Percentiles rank a stretch among this genome's conserved stretches.
Evolutionary conservation across 2,329 filamentous ascomycete genomes (phyloP).

Genomic region (Cadophora sp.): DNA sequence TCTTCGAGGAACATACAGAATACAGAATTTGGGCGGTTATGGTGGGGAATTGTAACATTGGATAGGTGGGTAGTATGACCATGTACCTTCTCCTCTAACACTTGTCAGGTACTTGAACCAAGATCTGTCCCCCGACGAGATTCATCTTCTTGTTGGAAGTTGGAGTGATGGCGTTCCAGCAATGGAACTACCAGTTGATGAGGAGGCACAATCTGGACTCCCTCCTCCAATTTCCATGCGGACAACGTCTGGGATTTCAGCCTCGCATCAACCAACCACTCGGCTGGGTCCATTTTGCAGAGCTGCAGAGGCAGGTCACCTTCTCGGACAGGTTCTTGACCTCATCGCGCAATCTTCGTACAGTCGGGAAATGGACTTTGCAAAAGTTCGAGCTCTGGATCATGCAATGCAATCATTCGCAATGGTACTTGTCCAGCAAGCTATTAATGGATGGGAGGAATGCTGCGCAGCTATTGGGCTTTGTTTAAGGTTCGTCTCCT

Average conservation of each 20-base stretch:
- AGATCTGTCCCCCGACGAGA: slow-evolving; percentile 31
- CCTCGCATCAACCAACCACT: slow-evolving; percentile 32
- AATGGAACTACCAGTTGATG: slow-evolving; percentile 35
- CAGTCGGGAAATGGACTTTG: slow-evolving; percentile 25
- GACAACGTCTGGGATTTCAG: slow-evolving; percentile 32
- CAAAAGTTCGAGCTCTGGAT: slow-evolving; percentile 26
- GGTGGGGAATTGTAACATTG: slow-evolving; percentile 37
- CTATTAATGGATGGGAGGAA: slow-evolving; percentile 38
- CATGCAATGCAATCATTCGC: slow-evolving; percentile 26
- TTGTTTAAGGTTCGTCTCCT: slow-evolving; percentile 28
- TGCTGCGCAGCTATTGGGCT: slow-evolving; percentile 37
- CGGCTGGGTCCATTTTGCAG: slow-evolving; percentile 36
- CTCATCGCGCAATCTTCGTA: slow-evolving; percentile 28
- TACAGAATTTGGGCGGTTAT: slow-evolving; percentile 34
- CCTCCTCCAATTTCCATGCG: slow-evolving; percentile 25
- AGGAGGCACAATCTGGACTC: slow-evolving; percentile 27
- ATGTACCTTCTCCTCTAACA: slow-evolving; percentile 9
- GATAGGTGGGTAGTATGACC: slow-evolving; percentile 28
- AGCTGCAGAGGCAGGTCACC: slow-evolving; percentile 32
- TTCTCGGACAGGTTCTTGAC: slow-evolving; percentile 33
- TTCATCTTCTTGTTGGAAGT: slow-evolving; percentile 32
- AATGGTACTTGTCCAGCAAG: slow-evolving; percentile 30
- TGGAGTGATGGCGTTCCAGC: slow-evolving; percentile 26
- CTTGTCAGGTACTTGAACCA: slow-evolving; percentile 34
- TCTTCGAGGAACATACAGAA: slow-evolving; percentile 30